A percentile compares a stretch with the other conserved stretches of the same genome.
Conservation (phyloP, 441 rosid genomes). For the Populus tomentosa region DNA sequence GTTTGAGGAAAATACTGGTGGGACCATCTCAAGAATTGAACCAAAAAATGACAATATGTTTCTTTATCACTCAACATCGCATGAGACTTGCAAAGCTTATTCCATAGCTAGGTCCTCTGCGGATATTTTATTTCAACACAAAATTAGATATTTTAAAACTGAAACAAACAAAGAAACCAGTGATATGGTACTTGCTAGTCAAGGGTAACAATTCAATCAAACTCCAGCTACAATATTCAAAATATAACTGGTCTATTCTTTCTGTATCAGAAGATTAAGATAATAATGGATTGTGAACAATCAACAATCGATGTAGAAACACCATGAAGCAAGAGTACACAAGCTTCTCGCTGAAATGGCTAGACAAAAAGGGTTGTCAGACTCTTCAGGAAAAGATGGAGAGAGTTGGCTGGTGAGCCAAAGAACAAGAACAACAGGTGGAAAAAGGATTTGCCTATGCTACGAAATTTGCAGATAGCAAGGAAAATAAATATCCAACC, state of each 20-base stretch:
- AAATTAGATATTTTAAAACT: background rate
- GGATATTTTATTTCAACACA: background rate
- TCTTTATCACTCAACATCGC: background rate
- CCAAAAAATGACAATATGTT: background rate
- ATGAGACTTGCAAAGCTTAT: background rate
- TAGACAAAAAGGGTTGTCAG: background rate
- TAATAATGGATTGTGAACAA: background rate
- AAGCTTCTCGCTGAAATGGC: background rate
- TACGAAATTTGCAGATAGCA: background rate
- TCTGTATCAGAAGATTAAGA: background rate
- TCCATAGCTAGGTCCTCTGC: background rate
- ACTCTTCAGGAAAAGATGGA: background rate
- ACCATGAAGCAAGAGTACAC: background rate
- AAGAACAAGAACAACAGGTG: background rate
- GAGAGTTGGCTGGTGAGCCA: background rate
- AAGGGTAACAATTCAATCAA: slow-evolving; percentile 1
- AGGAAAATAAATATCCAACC: background rate
- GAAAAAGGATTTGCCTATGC: background rate
- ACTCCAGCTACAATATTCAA: background rate
- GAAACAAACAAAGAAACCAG: background rate
- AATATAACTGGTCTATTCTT: background rate
- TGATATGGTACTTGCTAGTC: background rate
- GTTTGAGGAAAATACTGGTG: background rate
- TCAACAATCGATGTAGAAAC: background rate
- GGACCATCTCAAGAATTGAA: slow-evolving; percentile 1